These are phyloP conservation scores for Macrophomina phaseolina DNA, from an alignment of 2,329 filamentous ascomycete genomes.

Conservation along the genomic window DNA sequence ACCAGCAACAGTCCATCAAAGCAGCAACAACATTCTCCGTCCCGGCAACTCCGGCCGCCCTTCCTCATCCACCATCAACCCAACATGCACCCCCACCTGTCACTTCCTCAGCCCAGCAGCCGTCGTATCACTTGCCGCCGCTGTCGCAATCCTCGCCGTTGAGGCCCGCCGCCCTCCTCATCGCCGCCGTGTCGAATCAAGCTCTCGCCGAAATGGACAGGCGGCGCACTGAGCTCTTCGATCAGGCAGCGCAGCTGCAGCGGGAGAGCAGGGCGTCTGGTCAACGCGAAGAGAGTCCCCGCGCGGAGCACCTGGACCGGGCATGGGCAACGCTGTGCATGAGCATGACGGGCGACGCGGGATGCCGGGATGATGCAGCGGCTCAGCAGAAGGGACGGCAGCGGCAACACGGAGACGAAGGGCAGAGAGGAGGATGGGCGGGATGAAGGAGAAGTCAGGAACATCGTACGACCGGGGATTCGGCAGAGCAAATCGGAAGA, in stretches of 20 bases:
- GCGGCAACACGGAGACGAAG: too few species aligned
- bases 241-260: not conserved
- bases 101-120: not conserved
- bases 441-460: too few species aligned
- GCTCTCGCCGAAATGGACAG: not conserved
- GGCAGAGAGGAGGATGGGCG: too few species aligned
- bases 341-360: not conserved
- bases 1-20: too few species aligned
- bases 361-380: not conserved
- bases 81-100: not conserved
- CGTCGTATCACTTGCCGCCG: not conserved
- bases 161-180: not conserved
- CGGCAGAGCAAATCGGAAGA: too few species aligned
- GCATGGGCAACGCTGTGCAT: not conserved
- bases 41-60: not conserved
- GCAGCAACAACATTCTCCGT: not conserved
- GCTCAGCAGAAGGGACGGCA: too few species aligned
- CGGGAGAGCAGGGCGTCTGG: not conserved
- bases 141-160: not conserved
- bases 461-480: too few species aligned
- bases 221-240: not conserved
- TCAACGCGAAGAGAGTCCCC: not conserved
- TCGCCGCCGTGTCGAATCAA: too few species aligned
- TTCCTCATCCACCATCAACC: not conserved
- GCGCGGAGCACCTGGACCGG: not conserved